A percentile compares a stretch with the other conserved stretches of the same genome.
These are phyloP conservation scores for Pulveroboletus sp. DNA, from an alignment of 768 basidiomycete genomes.

Conservation along the genomic window DNA sequence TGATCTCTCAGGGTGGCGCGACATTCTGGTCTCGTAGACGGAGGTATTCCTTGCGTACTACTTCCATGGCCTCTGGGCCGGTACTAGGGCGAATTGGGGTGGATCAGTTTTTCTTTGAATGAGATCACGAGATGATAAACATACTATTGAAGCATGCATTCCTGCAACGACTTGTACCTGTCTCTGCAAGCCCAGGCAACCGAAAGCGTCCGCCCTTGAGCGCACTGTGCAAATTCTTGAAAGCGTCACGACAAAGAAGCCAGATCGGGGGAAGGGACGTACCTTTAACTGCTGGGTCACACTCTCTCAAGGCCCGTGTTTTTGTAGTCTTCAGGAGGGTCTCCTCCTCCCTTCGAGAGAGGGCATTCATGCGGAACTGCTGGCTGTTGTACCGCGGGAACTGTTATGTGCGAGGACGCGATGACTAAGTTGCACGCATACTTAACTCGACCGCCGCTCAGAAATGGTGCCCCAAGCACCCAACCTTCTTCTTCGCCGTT, in stretches of 20 bases:
- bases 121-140: constrained; percentile 23
- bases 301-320: constrained; percentile 71
- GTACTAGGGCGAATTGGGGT: constrained; percentile 42
- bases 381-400: constrained; percentile 5
- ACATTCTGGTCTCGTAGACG: constrained; percentile 47
- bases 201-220: constrained; percentile 73
- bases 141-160: constrained; percentile 78
- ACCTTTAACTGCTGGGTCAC: constrained; percentile 72
- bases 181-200: constrained; percentile 81
- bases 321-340: constrained; percentile 79
- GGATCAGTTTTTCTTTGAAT: background rate
- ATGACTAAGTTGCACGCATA: constrained; percentile 9
- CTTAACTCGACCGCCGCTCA: background rate
- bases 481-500: constrained; percentile 11
- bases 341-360: constrained; percentile 86
- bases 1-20: background rate
- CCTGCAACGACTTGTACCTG: constrained; percentile 64
- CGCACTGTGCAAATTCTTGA: constrained; percentile 81
- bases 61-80: constrained; percentile 68
- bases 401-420: background rate
- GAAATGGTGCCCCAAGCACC: constrained; percentile 13
- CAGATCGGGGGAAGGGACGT: background rate
- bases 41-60: constrained; percentile 67
- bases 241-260: background rate
- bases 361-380: constrained; percentile 59